Evolutionary conservation across 495 filamentous ascomycete species (phyloP), one percentile per base, ranked within the genome.

Genomic region (Talaromyces trachyspermus): DNA sequence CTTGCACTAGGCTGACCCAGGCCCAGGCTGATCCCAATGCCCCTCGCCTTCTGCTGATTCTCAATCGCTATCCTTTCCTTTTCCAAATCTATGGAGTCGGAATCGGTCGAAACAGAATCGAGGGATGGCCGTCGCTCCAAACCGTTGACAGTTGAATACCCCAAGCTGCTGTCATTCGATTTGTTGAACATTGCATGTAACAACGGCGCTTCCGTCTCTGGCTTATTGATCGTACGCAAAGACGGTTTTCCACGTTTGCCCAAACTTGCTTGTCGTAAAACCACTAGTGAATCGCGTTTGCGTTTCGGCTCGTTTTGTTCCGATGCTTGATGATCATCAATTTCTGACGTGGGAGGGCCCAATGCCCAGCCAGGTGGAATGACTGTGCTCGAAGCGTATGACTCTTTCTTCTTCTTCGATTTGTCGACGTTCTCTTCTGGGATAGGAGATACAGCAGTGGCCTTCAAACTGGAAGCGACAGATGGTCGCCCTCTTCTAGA

Each of bases 391-490:
- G 89, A 94, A 6, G 88, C 88, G 57, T 83, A 86, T 0, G 87
- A 91, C 15, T 76, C 78, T 57, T 83, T 77, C 11, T 78, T 70
- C 8, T 55, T 63, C 10, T 53, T 54, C 1, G 58, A 61, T 35
- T 77, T 68, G 25, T 79, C 71, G 1, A 77, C 72, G 42, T 78
- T 73, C 57, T 95, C 89, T 62, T 96, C 90, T 1, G 81, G 85
- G 46, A 96, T 95, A 1, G 90, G 90, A 6, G 90, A 87, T 4
- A 95, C 88, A 47, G 75, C 87, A 1, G 86, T 88, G 46, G 39
- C 26, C 22, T 25, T 42, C 22, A 42, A 24, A 18, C 86, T 77
- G 8, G 73, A 66, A 43, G 77, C 89, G 52, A 87, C 88, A 26
- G 82, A 85, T n/a, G 84, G 80, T 2, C 81, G 80, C 0, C 84